Evolutionary conservation across 179 eudicot genomes (phyloP), one percentile per base, ranked within the genome.

Genomic region (Heliamphora pulchella): DNA sequence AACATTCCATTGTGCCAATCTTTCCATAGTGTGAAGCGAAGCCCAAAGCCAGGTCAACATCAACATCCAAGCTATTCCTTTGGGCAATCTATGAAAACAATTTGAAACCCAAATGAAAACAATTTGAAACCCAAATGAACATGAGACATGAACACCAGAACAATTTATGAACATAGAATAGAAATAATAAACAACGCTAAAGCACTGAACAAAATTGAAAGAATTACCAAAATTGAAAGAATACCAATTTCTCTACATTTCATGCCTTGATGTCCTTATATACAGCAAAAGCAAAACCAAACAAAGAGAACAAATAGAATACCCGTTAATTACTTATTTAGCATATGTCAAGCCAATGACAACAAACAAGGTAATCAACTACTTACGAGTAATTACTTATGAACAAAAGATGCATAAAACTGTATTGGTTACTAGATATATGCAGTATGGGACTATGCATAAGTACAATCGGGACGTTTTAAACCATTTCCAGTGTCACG

Each of bases 21-120:
- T 96, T 96, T 41, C 92, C 87, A 50, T 96, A 96, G 75, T 94
- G 99, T 17, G 99, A 92, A 55, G 99, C 99, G 82, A 94, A 96
- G 48, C 99, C 99, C 83, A 96, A 82, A 48, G 98, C 99, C 61
- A 96, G 91, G 75, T 96, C 99, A n/a, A 96, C 97, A 44, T 96
- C 99, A 8, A 96, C 96, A 71, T 96, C 99, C 89, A 96, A 86
- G 80, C 96, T 96, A 85, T 96, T 96, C 83, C 93, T 89, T 80
- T 94, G 99, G 43, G 98, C 99, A 84, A 96, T 96, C 99, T 96
- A 73, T n/a, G n/a, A n/a, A n/a, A n/a, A n/a, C n/a, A n/a, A n/a
- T n/a, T n/a, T n/a, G n/a, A n/a, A n/a, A n/a, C n/a, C n/a, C n/a
- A n/a, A n/a, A n/a, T 75, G 17, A 81, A 73, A 78, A 50, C 54